phyloP scores from a whole-genome alignment of 306 rosid species.

The Quercus ilex region DNA sequence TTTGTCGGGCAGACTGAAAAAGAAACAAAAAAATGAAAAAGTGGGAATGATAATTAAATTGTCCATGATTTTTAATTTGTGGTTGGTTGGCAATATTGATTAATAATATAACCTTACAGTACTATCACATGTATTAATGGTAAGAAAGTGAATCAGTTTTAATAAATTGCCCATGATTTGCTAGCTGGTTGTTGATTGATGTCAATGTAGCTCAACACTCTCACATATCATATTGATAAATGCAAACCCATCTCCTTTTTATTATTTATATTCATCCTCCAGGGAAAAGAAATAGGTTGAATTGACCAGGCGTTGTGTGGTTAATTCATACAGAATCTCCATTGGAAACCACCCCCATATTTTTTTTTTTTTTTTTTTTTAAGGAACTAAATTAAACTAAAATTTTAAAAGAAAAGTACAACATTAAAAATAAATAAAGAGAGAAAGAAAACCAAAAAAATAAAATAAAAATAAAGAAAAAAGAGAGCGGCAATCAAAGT shows the following conservation, averaged over 20 bases:
- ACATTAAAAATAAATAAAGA: neutral
- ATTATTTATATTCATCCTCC: neutral
- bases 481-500: neutral
- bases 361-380: no score
- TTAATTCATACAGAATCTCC: neutral
- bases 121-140: no score
- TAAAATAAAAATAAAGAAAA: neutral
- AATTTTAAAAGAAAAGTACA: neutral
- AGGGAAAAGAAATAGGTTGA: neutral
- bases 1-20: neutral
- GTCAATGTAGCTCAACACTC: neutral
- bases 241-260: neutral
- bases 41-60: neutral
- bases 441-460: neutral
- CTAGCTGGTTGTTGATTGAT: no score
- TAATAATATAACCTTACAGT: neutral
- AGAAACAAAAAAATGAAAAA: neutral
- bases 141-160: no score
- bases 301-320: neutral
- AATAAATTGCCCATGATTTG: no score
- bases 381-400: neutral
- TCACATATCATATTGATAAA: neutral
- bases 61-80: neutral
- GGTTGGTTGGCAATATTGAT: neutral
- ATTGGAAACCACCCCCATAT: neutral